Evolutionary conservation across 1,284 basidiomycete species (phyloP), one percentile per base, ranked within the genome.

Genomic region (Marasmius fiardii): DNA sequence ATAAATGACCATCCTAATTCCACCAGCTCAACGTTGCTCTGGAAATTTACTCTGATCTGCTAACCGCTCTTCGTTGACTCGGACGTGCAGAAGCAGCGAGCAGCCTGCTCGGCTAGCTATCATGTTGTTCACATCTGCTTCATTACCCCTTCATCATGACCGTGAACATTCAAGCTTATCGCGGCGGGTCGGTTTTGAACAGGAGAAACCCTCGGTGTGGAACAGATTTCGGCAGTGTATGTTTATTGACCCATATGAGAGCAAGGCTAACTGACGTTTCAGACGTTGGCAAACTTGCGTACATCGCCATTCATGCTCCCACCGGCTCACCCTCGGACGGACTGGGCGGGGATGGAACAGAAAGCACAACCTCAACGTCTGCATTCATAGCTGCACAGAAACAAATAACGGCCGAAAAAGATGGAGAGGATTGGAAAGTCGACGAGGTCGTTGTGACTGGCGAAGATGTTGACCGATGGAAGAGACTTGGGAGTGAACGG

Each of bases 321-420:
- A 60, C 59, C 16, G 59, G 61, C 20, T 54, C 56, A 1, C 58
- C 56, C 21, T 58, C 59, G 2, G 59, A 62, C 52, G 59, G 59
- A 7, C 34, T 58, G 31, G 57, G 57, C 20, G 59, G 51, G 6
- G 59, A 56, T 14, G 58, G 50, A 2, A 53, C 55, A 11, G 61
- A 60, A 50, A 56, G 56, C 20, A 62, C 57, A 21, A 58, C 59
- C 24, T 59, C 57, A n/a, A 56, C 55, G 18, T 50, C 59, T n/a
- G 57, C 47, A 20, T 62, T 60, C 33, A 23, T 58, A 16, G 52
- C 56, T 8, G 43, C 53, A 10, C 59, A 62, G 21, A 44, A 54
- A 12, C 37, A 35, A 18, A 26, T 56, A n/a, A 50, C 23, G 12
- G 56, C 54, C 2, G 57, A 60, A 52, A 56, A 51, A 16, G 59